A percentile compares a stretch with the other conserved stretches of the same genome.
These are phyloP conservation scores for Dactylellina cionopaga DNA, from an alignment of 2,329 filamentous ascomycete species.

Conservation along the genomic window DNA sequence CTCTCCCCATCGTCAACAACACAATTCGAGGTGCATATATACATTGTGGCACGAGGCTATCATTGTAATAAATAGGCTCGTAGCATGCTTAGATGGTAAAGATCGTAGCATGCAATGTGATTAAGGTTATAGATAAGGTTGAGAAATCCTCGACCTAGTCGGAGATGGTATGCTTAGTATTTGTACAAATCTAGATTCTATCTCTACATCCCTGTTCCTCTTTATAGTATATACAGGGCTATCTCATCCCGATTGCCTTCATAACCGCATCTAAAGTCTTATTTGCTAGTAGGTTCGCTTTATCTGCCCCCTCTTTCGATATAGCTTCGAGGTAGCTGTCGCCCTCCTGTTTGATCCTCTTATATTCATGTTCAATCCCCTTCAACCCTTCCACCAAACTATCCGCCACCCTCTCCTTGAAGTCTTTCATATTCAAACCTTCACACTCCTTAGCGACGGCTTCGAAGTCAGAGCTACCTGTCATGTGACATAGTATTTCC, in stretches of 20 bases:
- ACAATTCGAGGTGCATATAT: neutral
- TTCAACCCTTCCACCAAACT: slow-evolving; percentile 67
- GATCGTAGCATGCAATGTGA: too few relatives aligned
- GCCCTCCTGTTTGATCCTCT: slow-evolving; percentile 64
- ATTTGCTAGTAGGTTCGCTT: slow-evolving; percentile 71
- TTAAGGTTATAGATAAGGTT: too few relatives aligned
- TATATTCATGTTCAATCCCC: slow-evolving; percentile 69
- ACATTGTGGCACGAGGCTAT: too few relatives aligned
- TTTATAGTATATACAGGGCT: neutral
- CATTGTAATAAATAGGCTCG: too few relatives aligned
- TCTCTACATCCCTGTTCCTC: neutral
- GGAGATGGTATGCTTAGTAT: too few relatives aligned
- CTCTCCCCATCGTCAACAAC: slow-evolving; percentile 31
- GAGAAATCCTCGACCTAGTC: too few relatives aligned
- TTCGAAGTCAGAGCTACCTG: slow-evolving; percentile 62
- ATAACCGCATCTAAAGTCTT: slow-evolving; percentile 64
- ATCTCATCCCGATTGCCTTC: slow-evolving; percentile 61
- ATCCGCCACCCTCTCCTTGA: slow-evolving; percentile 74
- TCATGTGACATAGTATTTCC: slow-evolving; percentile 78
- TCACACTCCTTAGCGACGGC: slow-evolving; percentile 62
- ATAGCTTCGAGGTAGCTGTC: slow-evolving; percentile 69
- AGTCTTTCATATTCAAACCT: slow-evolving; percentile 65
- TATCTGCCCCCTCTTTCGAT: slow-evolving; percentile 68
- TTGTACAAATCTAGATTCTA: too few relatives aligned
- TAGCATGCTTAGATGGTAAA: too few relatives aligned